A percentile compares a stretch with the other conserved stretches of the same genome.
These are phyloP conservation scores for Peniophora sp. DNA, from an alignment of 1,284 basidiomycete genomes.

Conservation along the genomic window DNA sequence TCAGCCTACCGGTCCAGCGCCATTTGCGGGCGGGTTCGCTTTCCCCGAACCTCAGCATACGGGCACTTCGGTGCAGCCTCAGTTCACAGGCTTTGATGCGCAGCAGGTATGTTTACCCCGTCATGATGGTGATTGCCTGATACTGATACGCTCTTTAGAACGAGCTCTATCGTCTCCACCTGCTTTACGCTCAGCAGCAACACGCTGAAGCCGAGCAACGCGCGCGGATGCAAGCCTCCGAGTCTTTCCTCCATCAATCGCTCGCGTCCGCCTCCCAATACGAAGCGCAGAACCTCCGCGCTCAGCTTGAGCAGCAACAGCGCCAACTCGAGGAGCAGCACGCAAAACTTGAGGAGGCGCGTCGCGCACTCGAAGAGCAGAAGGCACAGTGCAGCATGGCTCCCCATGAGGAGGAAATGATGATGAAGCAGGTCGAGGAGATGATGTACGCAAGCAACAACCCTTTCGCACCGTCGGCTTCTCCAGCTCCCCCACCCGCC, in stretches of 20 bases:
- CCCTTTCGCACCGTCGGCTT: not conserved
- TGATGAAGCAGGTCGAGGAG: not conserved
- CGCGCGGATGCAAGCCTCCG: not conserved
- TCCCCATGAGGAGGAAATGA: not conserved
- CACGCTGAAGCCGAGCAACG: not conserved
- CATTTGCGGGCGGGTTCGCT: not conserved
- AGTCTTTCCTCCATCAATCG: not conserved
- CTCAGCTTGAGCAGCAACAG: not conserved
- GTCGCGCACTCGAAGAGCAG: not conserved
- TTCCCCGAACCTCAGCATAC: not conserved
- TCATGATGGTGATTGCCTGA: not conserved
- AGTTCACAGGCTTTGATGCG: not conserved
- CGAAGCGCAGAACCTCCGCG: not conserved
- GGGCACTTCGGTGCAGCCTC: not conserved
- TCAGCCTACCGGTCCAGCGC: not conserved
- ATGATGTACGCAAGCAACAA: not conserved
- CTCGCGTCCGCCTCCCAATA: not conserved
- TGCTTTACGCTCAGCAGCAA: not conserved
- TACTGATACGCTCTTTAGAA: not conserved
- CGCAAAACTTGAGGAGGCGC: not conserved
- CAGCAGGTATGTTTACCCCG: not conserved
- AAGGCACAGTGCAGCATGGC: not conserved
- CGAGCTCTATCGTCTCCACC: not conserved
- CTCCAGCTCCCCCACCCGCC: not conserved
- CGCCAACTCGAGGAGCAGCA: not conserved